A percentile compares a stretch with the other conserved stretches of the same genome.
Evolutionary conservation across 352 stramenopile genomes (phyloP).

Genomic region (Pythium brassicae): DNA sequence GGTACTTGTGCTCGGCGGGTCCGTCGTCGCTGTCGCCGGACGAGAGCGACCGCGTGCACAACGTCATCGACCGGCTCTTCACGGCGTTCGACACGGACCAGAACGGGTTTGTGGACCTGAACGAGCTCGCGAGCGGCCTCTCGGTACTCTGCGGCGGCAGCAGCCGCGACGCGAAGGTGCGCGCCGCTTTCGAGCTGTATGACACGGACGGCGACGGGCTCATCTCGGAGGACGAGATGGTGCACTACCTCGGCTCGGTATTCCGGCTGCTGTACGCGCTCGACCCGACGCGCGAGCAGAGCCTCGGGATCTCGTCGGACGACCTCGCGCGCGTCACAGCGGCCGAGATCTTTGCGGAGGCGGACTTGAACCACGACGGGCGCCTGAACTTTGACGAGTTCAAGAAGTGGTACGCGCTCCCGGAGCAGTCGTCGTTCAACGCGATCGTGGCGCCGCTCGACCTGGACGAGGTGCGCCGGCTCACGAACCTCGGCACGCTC

Average conservation of each 20-base stretch:
- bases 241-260: conserved; percentile 78
- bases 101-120: conserved; percentile 70
- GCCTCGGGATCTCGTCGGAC: conserved; percentile 52
- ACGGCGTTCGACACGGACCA: conserved; percentile 71
- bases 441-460: conserved; percentile 66
- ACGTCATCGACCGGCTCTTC: conserved; percentile 75
- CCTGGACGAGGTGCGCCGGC: conserved; percentile 75
- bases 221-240: conserved; percentile 84
- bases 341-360: conserved; percentile 82
- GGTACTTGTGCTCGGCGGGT: conserved; percentile 46
- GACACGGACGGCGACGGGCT: conserved; percentile 80
- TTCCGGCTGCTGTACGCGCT: conserved; percentile 79
- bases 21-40: conserved; percentile 27
- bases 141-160: conserved; percentile 64
- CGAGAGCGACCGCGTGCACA: conserved; percentile 55
- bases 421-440: conserved; percentile 65
- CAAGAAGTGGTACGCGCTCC: conserved; percentile 73
- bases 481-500: conserved; percentile 79
- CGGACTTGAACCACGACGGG: conserved; percentile 80
- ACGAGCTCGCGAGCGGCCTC: conserved; percentile 70
- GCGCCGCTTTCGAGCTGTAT: conserved; percentile 81
- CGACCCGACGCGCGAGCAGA: conserved; percentile 55
- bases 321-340: conserved; percentile 66
- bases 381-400: conserved; percentile 87
- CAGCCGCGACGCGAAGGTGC: conserved; percentile 57